Evolutionary conservation across 1,284 basidiomycete species (phyloP).

Genomic region (Tausonia pullulans): DNA sequence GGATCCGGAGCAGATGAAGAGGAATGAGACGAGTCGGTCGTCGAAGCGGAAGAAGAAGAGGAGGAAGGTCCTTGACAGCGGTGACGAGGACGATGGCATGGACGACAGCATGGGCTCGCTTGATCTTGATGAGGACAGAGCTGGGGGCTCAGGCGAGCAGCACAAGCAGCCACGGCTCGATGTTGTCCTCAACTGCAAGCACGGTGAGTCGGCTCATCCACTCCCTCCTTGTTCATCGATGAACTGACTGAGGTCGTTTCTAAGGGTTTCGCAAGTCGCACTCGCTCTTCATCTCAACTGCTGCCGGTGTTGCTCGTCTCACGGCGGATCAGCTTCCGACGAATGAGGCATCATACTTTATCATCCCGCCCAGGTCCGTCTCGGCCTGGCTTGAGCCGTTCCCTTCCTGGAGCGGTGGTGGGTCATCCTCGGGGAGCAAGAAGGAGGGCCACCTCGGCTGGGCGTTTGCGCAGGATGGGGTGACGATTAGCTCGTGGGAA

Average conservation of each 20-base stretch:
- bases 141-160: no score
- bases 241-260: neutral
- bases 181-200: no score
- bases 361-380: neutral
- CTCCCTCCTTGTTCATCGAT: neutral
- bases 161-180: no score
- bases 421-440: neutral
- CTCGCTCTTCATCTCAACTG: conserved; percentile 5
- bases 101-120: no score
- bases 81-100: neutral
- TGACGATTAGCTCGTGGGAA: conserved; percentile 5
- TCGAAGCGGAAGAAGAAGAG: conserved; percentile 1
- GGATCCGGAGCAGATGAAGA: neutral
- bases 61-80: neutral
- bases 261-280: conserved; percentile 7
- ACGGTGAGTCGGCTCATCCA: neutral
- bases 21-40: neutral
- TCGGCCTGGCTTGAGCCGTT: conserved; percentile 12
- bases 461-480: conserved; percentile 1
- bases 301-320: neutral
- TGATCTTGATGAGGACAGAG: no score
- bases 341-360: neutral
- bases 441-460: conserved; percentile 11
- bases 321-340: neutral
- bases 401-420: conserved; percentile 1